Base-by-base conservation (phyloP, 495 filamentous ascomycete species). In the Platismatia glauca region DNA sequence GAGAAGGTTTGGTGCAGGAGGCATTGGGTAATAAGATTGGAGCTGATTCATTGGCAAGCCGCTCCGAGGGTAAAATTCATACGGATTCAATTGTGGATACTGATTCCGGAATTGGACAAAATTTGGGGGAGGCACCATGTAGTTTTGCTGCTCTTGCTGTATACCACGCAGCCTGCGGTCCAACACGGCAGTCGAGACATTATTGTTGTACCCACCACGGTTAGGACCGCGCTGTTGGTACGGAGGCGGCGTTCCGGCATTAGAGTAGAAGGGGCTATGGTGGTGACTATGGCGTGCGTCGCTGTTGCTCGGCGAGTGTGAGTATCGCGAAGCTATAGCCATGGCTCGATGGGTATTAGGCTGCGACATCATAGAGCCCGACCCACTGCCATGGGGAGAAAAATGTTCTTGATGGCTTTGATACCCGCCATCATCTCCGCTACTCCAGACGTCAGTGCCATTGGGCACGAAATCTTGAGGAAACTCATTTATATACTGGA, bases 261-360 rank as follows among this genome's bases (percentile, higher is more conserved):
- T 73, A 20, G 79, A 74, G 66, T 82, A 85, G 61, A 86, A 81
- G 2, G 86, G 79, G 66, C 81, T 86, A 55, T 79, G 81, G 57
- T 85, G 64, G 39, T 85, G 64, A 50, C 73, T 77, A 24, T 73
- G 73, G 9, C 81, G 81, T 48, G 78, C 74, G 29, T 82, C 78
- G 66, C 75, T 82, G 18, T 81, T 83, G 1, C 78, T 77, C 3
- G 84, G 81, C 6, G 85, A 86, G 60, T 75, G 74, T 8, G 74
- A 71, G 34, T 71, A 76, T 37, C 65, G 75, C 20, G 74, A 73
- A 4, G 59, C 71, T 22, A 63, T 71, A 60, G 35, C 72, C 70
- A 39, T 44, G 31, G 39, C 43, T 41, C 66, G 60, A 38, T 57
- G 58, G 35, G 27, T 50, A 8, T 55, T 57, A 43, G 62, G 18